Evolutionary conservation across 1,284 basidiomycete genomes (phyloP), one percentile per base, ranked within the genome.

Genomic region (Inonotus hispidus): DNA sequence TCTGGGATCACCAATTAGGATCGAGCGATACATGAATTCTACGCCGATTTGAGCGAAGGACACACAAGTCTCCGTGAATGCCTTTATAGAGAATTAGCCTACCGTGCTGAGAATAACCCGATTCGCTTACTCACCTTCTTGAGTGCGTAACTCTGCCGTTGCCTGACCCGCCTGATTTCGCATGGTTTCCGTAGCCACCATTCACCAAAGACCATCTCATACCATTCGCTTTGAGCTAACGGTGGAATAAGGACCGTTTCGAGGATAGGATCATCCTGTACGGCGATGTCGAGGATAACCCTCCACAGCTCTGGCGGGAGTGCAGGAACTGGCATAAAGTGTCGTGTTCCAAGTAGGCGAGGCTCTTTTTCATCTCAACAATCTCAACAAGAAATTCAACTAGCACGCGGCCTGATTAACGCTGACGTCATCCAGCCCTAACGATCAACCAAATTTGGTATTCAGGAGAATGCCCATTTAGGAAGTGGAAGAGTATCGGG

Each of bases 281-380:
- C 79, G 0, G 86, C 85, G 38, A 84, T 75, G 67, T 85, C 79
- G 65, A 90, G 89, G 19, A 90, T 87, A 56, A 81, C 74, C 1
- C 79, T 78, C 82, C 83, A 84, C 4, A 90, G 73, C 73, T 90
- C 88, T 14, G 80, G 77, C 13, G 88, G 88, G 2, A 90, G 76
- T 53, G 77, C 45, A 27, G 59, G 25, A 13, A 56, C 53, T 21
- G 46, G 43, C 59, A 61, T 61, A 21, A 43, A 58, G 16, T 32
- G 53, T 21, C 16, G 41, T n/a, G 41, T 43, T 43, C 41, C 11
- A 43, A 43, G 41, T 43, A 10, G n/a, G 16, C 3, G 32, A 32
- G 3, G 8, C 32, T 32, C 32, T 32, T 32, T 32, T n/a, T n/a
- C n/a, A n/a, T n/a, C n/a, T n/a, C n/a, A n/a, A 39, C 38, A 39